These are phyloP conservation scores for Gossypium laxum DNA, from an alignment of 441 rosid genomes.

Conservation along the genomic window DNA sequence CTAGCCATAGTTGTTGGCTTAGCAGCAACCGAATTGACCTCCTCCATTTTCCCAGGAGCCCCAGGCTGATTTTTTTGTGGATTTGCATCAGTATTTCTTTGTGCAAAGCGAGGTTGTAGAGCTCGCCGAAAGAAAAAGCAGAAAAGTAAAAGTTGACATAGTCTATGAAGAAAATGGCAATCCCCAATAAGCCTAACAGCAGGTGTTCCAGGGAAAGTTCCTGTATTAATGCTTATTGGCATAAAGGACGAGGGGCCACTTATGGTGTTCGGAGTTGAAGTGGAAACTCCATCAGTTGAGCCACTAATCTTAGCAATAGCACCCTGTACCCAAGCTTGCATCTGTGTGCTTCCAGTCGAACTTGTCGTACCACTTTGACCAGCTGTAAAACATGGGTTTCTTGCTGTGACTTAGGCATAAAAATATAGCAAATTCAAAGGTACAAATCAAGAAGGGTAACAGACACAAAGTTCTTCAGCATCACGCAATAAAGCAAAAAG, in stretches of 20 bases:
- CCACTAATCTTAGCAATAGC: slow-evolving; percentile 94
- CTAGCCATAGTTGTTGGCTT: slow-evolving; percentile 54
- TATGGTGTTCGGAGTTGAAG: slow-evolving; percentile 58
- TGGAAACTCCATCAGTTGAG: slow-evolving; percentile 62
- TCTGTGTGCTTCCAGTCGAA: slow-evolving; percentile 81
- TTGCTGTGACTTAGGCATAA: background rate
- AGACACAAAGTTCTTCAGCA: background rate
- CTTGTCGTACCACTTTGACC: slow-evolving; percentile 74
- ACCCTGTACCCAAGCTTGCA: slow-evolving; percentile 99
- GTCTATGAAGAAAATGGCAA: slow-evolving; percentile 95
- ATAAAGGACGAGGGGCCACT: slow-evolving; percentile 78
- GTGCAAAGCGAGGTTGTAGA: slow-evolving; percentile 56
- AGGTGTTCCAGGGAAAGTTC: slow-evolving; percentile 98
- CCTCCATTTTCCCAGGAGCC: slow-evolving; percentile 64
- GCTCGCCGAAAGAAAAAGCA: slow-evolving; percentile 80
- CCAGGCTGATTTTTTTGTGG: slow-evolving; percentile 68
- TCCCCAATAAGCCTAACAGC: slow-evolving; percentile 99
- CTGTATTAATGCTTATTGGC: slow-evolving; percentile 98
- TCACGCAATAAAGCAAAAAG: background rate
- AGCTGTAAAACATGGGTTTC: slow-evolving; percentile 32
- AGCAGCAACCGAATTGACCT: slow-evolving; percentile 50
- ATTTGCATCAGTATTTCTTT: slow-evolving; percentile 59
- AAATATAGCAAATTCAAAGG: background rate
- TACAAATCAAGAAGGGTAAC: background rate
- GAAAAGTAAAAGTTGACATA: slow-evolving; percentile 90